phyloP scores from a whole-genome alignment of 2,329 filamentous ascomycete genomes.

The Fusarium virguliforme region DNA sequence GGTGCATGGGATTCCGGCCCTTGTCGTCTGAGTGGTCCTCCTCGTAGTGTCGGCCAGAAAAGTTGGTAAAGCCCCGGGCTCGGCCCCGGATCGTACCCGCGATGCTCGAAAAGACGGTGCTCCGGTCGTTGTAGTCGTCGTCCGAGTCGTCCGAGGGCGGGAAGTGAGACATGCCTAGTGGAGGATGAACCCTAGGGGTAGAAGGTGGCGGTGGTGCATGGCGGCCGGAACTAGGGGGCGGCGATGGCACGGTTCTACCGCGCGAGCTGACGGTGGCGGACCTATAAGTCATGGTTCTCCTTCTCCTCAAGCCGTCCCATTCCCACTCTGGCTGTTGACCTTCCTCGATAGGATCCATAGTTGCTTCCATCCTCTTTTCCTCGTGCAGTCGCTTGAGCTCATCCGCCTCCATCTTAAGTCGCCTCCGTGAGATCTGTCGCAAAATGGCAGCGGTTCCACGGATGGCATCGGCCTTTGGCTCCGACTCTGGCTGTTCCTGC shows the following conservation, averaged over 20 bases:
- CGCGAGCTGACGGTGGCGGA: conserved; percentile 51
- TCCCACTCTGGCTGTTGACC: conserved; percentile 80
- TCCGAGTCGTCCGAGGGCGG: conserved; percentile 76
- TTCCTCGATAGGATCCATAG: conserved; percentile 81
- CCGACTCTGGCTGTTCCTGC: conserved; percentile 94
- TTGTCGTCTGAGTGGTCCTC: conserved; percentile 60
- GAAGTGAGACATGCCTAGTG: conserved; percentile 88
- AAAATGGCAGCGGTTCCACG: conserved; percentile 92
- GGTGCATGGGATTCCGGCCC: conserved; percentile 71
- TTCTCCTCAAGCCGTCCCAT: conserved; percentile 90
- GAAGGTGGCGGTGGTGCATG: conserved; percentile 36
- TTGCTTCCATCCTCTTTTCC: conserved; percentile 79
- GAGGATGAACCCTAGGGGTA: conserved; percentile 55
- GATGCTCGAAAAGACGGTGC: conserved; percentile 69
- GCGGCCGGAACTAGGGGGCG: conserved; percentile 50
- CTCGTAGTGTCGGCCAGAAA: conserved; percentile 52
- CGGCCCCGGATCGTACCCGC: conserved; percentile 67
- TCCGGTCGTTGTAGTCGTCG: conserved; percentile 66
- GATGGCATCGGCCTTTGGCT: conserved; percentile 96
- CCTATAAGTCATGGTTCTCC: conserved; percentile 68
- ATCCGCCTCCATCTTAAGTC: conserved; percentile 84
- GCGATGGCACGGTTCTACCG: conserved; percentile 49
- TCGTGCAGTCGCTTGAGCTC: conserved; percentile 85
- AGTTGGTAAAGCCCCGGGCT: conserved; percentile 55
- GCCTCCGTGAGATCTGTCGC: conserved; percentile 81